A percentile compares a stretch with the other conserved stretches of the same genome.
These are phyloP conservation scores for Pseudozyma hubeiensis DNA, from an alignment of 1,284 basidiomycete species.

Conservation along the genomic window DNA sequence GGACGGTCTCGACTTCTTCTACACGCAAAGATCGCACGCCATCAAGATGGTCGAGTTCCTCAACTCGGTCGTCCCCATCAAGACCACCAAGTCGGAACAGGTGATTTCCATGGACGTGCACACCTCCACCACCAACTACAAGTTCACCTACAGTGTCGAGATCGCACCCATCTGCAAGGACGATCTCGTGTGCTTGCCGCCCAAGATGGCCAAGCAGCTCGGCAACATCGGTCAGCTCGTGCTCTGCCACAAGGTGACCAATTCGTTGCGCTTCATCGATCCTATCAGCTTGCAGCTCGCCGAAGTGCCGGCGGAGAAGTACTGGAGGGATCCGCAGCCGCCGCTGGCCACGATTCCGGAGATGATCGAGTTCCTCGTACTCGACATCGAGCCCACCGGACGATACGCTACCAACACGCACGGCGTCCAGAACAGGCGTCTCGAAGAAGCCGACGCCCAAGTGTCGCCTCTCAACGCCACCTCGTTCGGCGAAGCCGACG, in stretches of 20 bases:
- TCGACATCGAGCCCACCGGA: conserved; percentile 83
- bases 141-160: conserved; percentile 97
- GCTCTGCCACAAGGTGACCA: conserved; percentile 89
- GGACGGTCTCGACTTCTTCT: conserved; percentile 98
- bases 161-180: conserved; percentile 98
- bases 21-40: conserved; percentile 87
- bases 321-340: conserved; percentile 91
- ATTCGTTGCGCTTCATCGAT: conserved; percentile 90
- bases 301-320: conserved; percentile 84
- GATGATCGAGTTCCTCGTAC: conserved; percentile 91
- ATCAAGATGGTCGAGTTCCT: conserved; percentile 99
- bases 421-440: conserved; percentile 47
- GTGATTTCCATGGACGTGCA: conserved; percentile 93
- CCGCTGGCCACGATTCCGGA: conserved; percentile 84
- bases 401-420: conserved; percentile 55
- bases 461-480: conserved; percentile 87
- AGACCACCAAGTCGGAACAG: conserved; percentile 90
- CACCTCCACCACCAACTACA: conserved; percentile 91
- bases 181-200: conserved; percentile 90
- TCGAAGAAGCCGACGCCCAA: conserved; percentile 82
- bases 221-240: conserved; percentile 89
- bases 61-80: conserved; percentile 84
- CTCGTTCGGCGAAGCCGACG: conserved; percentile 72
- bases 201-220: conserved; percentile 81
- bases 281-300: conserved; percentile 84